Evolutionary conservation across 768 basidiomycete genomes (phyloP).

Genomic region (Clathrus columnatus): DNA sequence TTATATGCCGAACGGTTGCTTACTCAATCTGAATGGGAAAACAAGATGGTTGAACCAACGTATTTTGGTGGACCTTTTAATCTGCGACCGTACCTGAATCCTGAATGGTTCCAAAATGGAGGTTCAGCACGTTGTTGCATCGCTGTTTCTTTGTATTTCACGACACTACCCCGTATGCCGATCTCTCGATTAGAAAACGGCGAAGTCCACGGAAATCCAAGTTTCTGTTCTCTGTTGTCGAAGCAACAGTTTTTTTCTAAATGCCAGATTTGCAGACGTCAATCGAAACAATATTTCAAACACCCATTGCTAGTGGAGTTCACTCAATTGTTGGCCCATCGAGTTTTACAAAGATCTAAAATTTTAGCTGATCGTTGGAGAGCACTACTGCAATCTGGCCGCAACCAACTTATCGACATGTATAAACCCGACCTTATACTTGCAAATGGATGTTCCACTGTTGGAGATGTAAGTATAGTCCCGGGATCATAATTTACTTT

Average conservation of each 20-base stretch:
- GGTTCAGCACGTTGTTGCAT: slow-evolving; percentile 37
- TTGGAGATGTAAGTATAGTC: slow-evolving; percentile 2
- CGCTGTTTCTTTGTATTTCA: slow-evolving; percentile 34
- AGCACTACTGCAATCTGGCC: background rate
- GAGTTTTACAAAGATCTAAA: slow-evolving; percentile 15
- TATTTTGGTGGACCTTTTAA: slow-evolving; percentile 41
- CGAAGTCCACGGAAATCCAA: slow-evolving; percentile 27
- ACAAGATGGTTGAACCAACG: slow-evolving; percentile 40
- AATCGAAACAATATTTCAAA: slow-evolving; percentile 24
- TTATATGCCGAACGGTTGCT: slow-evolving; percentile 39
- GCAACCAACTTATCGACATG: background rate
- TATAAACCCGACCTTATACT: background rate
- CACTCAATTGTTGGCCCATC: slow-evolving; percentile 16
- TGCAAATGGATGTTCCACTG: slow-evolving; percentile 1
- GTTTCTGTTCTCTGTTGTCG: slow-evolving; percentile 34
- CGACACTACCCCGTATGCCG: slow-evolving; percentile 41
- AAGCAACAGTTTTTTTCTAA: slow-evolving; percentile 40
- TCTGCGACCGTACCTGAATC: slow-evolving; percentile 41
- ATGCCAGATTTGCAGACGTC: slow-evolving; percentile 28
- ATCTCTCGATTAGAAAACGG: slow-evolving; percentile 24
- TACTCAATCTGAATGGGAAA: slow-evolving; percentile 42
- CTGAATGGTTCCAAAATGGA: slow-evolving; percentile 36
- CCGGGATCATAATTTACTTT: background rate
- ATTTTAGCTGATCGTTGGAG: slow-evolving; percentile 18
- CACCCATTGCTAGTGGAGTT: slow-evolving; percentile 44